Conservation (phyloP, 192 early-diverging fungal genomes). For the Backusella liffmaniae region DNA sequence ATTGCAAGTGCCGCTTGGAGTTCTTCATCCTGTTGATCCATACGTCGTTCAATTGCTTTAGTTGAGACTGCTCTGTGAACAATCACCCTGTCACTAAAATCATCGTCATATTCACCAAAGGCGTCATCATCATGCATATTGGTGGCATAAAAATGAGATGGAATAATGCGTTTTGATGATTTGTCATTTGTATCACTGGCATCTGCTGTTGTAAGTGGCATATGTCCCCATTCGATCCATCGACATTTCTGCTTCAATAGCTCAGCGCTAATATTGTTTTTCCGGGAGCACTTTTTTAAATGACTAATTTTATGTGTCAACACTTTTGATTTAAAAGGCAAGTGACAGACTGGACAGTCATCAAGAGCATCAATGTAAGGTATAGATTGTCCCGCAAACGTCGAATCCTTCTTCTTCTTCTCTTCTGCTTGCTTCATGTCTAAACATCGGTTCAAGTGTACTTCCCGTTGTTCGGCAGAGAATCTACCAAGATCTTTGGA, state of each 20-base stretch:
- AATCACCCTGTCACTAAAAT: not conserved
- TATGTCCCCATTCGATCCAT: conserved; percentile 10
- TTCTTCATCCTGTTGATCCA: not conserved
- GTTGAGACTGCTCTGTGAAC: not conserved
- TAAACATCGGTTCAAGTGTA: not conserved
- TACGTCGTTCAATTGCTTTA: not conserved
- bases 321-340: not conserved
- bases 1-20: not conserved
- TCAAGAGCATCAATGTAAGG: not conserved
- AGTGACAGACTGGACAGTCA: not conserved
- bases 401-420: not conserved
- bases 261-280: not conserved
- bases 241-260: not conserved
- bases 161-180: not conserved
- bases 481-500: not conserved
- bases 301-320: not conserved
- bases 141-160: not conserved
- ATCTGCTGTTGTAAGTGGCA: not conserved
- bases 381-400: not conserved
- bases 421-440: not conserved
- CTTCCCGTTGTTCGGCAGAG: not conserved
- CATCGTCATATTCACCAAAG: not conserved
- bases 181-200: not conserved
- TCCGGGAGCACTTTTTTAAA: not conserved
- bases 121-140: not conserved